phyloP scores from a whole-genome alignment of 495 filamentous ascomycete genomes.

The Aspergillus egyptiacus region DNA sequence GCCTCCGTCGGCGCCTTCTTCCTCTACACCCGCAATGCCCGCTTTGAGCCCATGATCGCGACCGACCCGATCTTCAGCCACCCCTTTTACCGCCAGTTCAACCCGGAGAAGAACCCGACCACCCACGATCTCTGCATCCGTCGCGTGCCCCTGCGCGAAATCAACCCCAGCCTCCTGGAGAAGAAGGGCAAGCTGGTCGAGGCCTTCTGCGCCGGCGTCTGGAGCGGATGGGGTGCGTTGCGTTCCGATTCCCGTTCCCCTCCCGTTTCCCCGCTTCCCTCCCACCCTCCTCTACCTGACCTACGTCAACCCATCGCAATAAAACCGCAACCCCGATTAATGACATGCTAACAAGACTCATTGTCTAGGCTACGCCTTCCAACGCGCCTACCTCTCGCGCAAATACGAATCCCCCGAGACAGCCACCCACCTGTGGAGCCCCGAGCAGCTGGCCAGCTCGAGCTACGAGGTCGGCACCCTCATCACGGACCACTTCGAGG shows the following conservation, averaged over 20 bases:
- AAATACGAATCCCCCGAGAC: slow-evolving; percentile 61
- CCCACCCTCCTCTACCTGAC: too few species aligned
- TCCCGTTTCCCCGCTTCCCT: not conserved
- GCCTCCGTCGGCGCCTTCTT: slow-evolving; percentile 41
- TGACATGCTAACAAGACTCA: not conserved
- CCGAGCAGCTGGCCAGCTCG: slow-evolving; percentile 44
- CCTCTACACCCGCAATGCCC: slow-evolving; percentile 39
- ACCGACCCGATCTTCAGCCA: slow-evolving; percentile 59
- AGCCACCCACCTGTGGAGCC: slow-evolving; percentile 57
- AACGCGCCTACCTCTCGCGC: slow-evolving; percentile 54
- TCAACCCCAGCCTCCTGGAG: slow-evolving; percentile 59
- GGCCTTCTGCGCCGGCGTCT: slow-evolving; percentile 61
- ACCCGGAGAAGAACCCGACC: slow-evolving; percentile 55
- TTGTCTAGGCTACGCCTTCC: slow-evolving; percentile 52
- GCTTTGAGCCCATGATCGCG: slow-evolving; percentile 43
- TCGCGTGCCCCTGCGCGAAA: slow-evolving; percentile 53
- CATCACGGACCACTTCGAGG: slow-evolving; percentile 74
- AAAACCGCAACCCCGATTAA: too few species aligned
- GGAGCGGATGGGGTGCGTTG: slow-evolving; percentile 56
- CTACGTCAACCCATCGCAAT: too few species aligned
- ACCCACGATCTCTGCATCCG: slow-evolving; percentile 59
- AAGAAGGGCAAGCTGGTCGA: slow-evolving; percentile 53
- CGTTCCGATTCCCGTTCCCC: not conserved
- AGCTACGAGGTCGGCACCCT: slow-evolving; percentile 57
- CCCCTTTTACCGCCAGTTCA: slow-evolving; percentile 49